A percentile compares a stretch with the other conserved stretches of the same genome.
Evolutionary conservation across 768 basidiomycete species (phyloP).

Genomic region (Suillus occidentalis): DNA sequence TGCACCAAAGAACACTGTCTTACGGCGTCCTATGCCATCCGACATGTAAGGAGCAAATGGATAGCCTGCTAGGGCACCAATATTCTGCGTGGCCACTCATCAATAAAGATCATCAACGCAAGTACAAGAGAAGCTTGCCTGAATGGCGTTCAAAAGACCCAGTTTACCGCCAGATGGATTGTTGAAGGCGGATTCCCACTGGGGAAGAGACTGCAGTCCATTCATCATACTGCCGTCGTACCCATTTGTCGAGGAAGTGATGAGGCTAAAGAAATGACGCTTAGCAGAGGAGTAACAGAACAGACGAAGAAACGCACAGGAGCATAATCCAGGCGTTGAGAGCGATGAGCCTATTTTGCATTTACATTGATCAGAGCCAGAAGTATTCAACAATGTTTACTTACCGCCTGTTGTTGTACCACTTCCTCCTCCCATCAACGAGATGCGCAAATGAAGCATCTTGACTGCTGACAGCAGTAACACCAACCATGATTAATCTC

Average conservation of each 20-base stretch:
- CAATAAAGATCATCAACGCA: not conserved
- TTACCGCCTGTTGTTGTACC: conserved; percentile 79
- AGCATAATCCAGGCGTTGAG: conserved; percentile 73
- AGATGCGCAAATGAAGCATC: conserved; percentile 49
- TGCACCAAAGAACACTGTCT: conserved; percentile 67
- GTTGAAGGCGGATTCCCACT: conserved; percentile 64
- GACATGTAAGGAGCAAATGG: conserved; percentile 73
- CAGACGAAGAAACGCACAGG: conserved; percentile 40
- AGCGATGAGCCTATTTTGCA: conserved; percentile 46
- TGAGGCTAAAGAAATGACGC: conserved; percentile 43
- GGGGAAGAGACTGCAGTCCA: conserved; percentile 64
- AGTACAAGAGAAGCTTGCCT: conserved; percentile 39
- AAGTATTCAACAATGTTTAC: conserved; percentile 9
- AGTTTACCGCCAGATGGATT: conserved; percentile 57
- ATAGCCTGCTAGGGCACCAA: conserved; percentile 65
- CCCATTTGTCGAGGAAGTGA: conserved; percentile 75
- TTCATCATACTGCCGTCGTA: conserved; percentile 84
- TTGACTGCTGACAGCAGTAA: conserved; percentile 34
- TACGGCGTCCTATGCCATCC: conserved; percentile 69
- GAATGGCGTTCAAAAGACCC: conserved; percentile 73
- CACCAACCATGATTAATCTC: conserved; percentile 48
- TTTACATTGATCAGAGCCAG: not conserved
- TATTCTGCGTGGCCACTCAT: conserved; percentile 46
- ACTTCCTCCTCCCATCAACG: conserved; percentile 64
- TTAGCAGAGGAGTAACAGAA: conserved; percentile 6